Percentiles rank a stretch among this genome's conserved stretches.
Conservation (phyloP, 192 early-diverging fungal species). For the Coemansia sp. region DNA sequence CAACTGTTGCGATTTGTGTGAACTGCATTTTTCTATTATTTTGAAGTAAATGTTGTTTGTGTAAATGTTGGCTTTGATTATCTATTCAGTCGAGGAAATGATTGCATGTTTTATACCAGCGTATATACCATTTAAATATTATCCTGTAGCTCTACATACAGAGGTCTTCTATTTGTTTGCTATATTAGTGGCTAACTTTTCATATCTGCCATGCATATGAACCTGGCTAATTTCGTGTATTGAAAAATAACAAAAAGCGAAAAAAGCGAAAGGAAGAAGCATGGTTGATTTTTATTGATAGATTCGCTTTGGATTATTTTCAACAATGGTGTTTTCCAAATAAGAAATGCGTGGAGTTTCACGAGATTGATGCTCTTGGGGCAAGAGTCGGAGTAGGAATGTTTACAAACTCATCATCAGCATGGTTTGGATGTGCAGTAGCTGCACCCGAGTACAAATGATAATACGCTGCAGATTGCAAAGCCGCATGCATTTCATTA, state of each 20-base stretch:
- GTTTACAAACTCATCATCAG: not conserved
- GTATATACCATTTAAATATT: not conserved
- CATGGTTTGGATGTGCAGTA: not conserved
- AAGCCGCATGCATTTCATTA: slow-evolving; percentile 14
- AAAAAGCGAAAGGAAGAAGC: not conserved
- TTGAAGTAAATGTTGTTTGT: not conserved
- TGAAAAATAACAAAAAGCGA: not conserved
- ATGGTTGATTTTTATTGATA: not conserved
- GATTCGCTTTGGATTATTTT: too few relatives aligned
- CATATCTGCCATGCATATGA: not conserved
- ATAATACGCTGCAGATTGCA: slow-evolving; percentile 15
- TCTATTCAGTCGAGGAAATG: not conserved
- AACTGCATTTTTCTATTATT: slow-evolving; percentile 30
- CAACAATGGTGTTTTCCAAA: not conserved
- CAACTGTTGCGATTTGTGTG: slow-evolving; percentile 11
- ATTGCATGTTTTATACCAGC: not conserved
- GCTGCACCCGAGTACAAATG: not conserved
- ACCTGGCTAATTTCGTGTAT: not conserved
- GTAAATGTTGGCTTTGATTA: not conserved
- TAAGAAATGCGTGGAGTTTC: not conserved
- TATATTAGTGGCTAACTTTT: slow-evolving; percentile 1
- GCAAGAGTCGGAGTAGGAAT: not conserved
- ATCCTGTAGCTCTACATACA: not conserved
- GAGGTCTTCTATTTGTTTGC: not conserved
- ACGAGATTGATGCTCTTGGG: not conserved